Base-by-base conservation (phyloP, 306 rosid genomes). In the Inga leiocalycina region DNA sequence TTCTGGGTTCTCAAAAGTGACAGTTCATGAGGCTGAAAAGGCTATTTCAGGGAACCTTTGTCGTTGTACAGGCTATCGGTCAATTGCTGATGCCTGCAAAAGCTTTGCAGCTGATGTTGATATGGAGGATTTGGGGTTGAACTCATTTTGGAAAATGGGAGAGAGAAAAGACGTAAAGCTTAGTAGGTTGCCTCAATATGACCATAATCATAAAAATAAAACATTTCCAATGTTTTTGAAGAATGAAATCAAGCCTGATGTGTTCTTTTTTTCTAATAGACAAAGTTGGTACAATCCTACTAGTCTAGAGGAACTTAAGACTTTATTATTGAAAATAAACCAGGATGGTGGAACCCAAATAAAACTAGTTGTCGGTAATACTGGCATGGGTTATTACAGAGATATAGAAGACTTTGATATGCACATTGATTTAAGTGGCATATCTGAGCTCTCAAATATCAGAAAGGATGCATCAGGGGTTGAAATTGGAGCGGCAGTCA, bases 51-150 rank as follows among this genome's bases (percentile, higher is more conserved):
- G 99, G 17, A 91, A 93, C 86, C 99, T 93, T 68, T 96, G 99
- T 79, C 93, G 98, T n/a, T 96, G 99, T 72, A 93, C 99, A 0
- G 97, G 99, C 4, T 96, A 96, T 45, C 90, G 98, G 44, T 79
- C 99, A 5, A 92, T 93, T 61, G 99, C 94, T 46, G 99, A 96
- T 90, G 98, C 89, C 79, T 96, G 97, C 85, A 96, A 93, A 88
- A 96, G 99, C 79, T 94, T 94, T 76, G 90, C 99, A 10, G 86
- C 90, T 39, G 92, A 94, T 80, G 94, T 92, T 78, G 99, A 96
- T 83, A 88, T 96, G 27, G 99, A 96, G 87, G 97, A 96, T 85
- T 89, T 96, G 86, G 99, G 99, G 56, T 64, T 91, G 66, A 96
- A 96, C 81, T 83, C 97, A 16, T 96, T 91, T 54, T 93, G 98